Conservation (phyloP, 805 yeast species). For the Kodamaea kaohsiungensis region DNA sequence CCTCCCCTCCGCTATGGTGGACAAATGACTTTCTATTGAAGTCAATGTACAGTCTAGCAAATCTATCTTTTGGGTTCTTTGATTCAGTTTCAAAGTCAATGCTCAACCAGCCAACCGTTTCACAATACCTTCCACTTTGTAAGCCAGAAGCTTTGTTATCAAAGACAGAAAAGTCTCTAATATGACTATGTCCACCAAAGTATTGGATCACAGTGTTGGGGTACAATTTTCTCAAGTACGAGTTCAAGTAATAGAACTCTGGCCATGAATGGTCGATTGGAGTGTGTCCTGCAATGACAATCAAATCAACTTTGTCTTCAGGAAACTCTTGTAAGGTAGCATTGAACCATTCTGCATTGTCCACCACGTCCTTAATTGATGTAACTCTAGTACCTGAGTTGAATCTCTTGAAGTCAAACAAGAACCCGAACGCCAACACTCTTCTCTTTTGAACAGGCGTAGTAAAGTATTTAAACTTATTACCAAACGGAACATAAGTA, state of each 20-base stretch:
- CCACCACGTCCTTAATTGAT: constrained; percentile 53
- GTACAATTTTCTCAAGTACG: constrained; percentile 52
- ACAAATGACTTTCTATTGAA: constrained; percentile 73
- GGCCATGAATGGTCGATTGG: constrained; percentile 58
- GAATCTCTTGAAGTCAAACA: constrained; percentile 70
- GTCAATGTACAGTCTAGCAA: constrained; percentile 74
- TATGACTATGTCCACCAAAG: constrained; percentile 94
- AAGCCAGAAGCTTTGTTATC: constrained; percentile 72
- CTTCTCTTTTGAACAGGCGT: constrained; percentile 55
- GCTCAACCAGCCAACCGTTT: constrained; percentile 88
- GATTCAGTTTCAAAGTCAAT: constrained; percentile 34
- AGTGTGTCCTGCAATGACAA: constrained; percentile 77
- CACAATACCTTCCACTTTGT: constrained; percentile 93
- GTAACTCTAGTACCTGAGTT: constrained; percentile 65
- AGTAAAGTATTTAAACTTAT: constrained; percentile 60
- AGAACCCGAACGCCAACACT: constrained; percentile 71
- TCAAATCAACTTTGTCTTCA: constrained; percentile 52
- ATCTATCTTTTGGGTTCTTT: constrained; percentile 21
- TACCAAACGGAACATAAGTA: constrained; percentile 65
- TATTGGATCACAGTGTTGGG: constrained; percentile 74
- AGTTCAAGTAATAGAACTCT: constrained; percentile 52
- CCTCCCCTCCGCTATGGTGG: constrained; percentile 45
- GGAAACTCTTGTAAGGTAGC: constrained; percentile 34
- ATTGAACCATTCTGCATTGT: constrained; percentile 62
- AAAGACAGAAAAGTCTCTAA: constrained; percentile 74